phyloP scores from a whole-genome alignment of 2,329 filamentous ascomycete species.

The Cadophora luteo-olivacea region DNA sequence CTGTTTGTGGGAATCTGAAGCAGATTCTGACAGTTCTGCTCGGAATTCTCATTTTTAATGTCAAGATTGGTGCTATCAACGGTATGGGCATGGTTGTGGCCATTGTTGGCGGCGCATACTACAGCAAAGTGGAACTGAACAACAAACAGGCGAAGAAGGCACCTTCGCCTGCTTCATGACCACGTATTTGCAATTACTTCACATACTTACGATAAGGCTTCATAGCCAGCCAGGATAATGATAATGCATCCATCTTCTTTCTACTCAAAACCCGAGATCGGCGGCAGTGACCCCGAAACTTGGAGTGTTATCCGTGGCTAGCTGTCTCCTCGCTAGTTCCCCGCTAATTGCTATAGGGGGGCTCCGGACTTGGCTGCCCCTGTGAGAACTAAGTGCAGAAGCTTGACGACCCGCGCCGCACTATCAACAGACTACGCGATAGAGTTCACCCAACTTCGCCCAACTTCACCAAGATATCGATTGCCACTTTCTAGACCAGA shows the following conservation, averaged over 20 bases:
- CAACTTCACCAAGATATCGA: neutral
- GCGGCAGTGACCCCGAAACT: neutral
- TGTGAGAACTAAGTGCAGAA: neutral
- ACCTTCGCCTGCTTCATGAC: neutral
- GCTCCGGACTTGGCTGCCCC: neutral
- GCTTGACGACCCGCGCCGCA: neutral
- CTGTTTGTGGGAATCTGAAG: slow-evolving; percentile 65
- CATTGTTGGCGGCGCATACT: slow-evolving; percentile 61
- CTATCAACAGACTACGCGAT: neutral
- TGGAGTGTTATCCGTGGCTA: neutral
- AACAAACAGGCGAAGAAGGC: slow-evolving; percentile 14
- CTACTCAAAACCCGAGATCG: neutral
- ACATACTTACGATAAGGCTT: neutral
- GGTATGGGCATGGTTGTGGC: slow-evolving; percentile 62
- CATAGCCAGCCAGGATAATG: neutral
- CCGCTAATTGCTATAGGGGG: neutral
- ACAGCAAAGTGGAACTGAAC: slow-evolving; percentile 60
- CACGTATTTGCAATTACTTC: neutral
- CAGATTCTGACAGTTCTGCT: slow-evolving; percentile 62
- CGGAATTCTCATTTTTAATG: slow-evolving; percentile 53
- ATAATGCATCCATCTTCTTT: neutral
- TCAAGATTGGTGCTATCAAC: slow-evolving; percentile 47
- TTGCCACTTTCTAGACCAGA: neutral
- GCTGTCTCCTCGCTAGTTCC: slow-evolving; percentile 1
- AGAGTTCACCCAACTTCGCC: neutral